These are phyloP conservation scores for Aspergillus fumigatiaffinis DNA, from an alignment of 2,329 filamentous ascomycete species.

Conservation along the genomic window DNA sequence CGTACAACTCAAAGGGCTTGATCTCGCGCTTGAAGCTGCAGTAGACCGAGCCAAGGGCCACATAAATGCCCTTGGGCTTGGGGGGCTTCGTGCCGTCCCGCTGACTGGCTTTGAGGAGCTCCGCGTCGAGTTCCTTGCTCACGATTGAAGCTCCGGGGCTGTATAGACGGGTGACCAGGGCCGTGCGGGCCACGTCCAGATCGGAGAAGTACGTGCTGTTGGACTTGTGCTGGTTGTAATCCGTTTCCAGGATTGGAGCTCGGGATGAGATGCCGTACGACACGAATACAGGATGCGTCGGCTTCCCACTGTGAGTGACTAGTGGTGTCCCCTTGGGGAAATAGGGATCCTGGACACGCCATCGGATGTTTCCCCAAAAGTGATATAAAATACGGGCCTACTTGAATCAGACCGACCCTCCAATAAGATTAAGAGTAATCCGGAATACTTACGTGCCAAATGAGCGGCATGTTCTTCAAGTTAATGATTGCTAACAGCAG, in stretches of 20 bases:
- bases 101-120: slow-evolving; percentile 46
- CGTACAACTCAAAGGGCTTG: slow-evolving; percentile 63
- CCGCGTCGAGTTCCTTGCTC: slow-evolving; percentile 50
- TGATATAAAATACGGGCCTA: slow-evolving; percentile 58
- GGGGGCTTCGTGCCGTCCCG: slow-evolving; percentile 52
- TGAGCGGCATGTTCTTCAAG: slow-evolving; percentile 35
- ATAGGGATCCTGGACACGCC: slow-evolving; percentile 48
- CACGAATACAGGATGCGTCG: slow-evolving; percentile 64
- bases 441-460: slow-evolving; percentile 36
- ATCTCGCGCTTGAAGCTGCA: slow-evolving; percentile 74
- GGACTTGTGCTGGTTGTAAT: slow-evolving; percentile 81
- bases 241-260: slow-evolving; percentile 70
- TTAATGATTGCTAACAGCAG: slow-evolving; percentile 36
- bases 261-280: slow-evolving; percentile 64
- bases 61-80: slow-evolving; percentile 50
- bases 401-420: slow-evolving; percentile 6
- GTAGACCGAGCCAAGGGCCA: slow-evolving; percentile 69
- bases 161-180: slow-evolving; percentile 69
- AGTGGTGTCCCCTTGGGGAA: slow-evolving; percentile 33
- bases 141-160: slow-evolving; percentile 54
- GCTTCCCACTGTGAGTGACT: slow-evolving; percentile 30
- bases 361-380: slow-evolving; percentile 52
- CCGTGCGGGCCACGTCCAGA: slow-evolving; percentile 76
- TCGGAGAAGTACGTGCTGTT: slow-evolving; percentile 85
- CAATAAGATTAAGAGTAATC: background rate